These are phyloP conservation scores for Ophiostoma australiae DNA, from an alignment of 2,329 filamentous ascomycete genomes.

Conservation along the genomic window DNA sequence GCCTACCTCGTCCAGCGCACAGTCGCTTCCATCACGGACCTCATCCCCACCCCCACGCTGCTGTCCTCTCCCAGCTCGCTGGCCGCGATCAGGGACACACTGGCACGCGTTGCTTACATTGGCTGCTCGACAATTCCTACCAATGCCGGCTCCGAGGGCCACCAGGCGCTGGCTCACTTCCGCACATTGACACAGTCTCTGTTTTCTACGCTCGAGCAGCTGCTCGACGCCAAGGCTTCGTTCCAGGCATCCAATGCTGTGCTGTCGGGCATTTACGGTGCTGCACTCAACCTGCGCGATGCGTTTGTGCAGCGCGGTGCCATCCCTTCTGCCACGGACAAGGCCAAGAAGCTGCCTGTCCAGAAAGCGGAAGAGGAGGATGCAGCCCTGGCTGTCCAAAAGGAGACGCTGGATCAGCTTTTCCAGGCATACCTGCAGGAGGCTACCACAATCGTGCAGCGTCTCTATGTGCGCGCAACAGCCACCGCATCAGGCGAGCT, in stretches of 20 bases:
- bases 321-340: not conserved
- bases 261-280: conserved; percentile 35
- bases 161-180: conserved; percentile 28
- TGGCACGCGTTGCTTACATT: conserved; percentile 45
- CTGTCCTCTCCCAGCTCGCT: conserved; percentile 17
- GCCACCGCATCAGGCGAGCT: not conserved
- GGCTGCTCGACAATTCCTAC: conserved; percentile 39
- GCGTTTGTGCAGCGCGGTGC: conserved; percentile 34
- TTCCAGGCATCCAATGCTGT: conserved; percentile 39
- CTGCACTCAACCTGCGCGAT: conserved; percentile 36
- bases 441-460: conserved; percentile 37
- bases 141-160: conserved; percentile 27
- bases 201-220: conserved; percentile 35
- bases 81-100: conserved; percentile 35
- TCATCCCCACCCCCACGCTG: not conserved
- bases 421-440: conserved; percentile 38
- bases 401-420: conserved; percentile 19
- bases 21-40: conserved; percentile 9
- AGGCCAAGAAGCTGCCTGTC: conserved; percentile 2
- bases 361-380: not conserved
- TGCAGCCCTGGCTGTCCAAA: not conserved
- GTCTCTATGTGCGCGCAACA: conserved; percentile 42
- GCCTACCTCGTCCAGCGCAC: conserved; percentile 19
- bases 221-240: conserved; percentile 35
- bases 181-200: conserved; percentile 26